Base-by-base conservation (phyloP, 768 basidiomycete species). In the Austroboletus eburneus region DNA sequence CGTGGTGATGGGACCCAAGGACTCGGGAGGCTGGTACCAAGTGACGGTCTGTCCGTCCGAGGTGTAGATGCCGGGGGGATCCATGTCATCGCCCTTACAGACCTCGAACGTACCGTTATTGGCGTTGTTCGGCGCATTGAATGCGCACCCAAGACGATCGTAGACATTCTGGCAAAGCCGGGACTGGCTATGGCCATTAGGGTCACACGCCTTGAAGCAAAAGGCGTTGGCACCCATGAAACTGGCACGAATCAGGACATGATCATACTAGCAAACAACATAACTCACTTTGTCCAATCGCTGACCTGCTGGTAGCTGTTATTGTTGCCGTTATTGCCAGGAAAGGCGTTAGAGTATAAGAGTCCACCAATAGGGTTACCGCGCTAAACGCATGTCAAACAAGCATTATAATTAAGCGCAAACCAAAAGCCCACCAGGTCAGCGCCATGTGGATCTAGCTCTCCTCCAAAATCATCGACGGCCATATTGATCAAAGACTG, bases 281-380 rank as follows among this genome's bases (percentile, higher is more conserved):
- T n/a, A 20, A n/a, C 80, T 23, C 53, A 83, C 83, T 78, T 76
- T 65, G 76, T 75, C 87, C 87, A 89, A 55, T 87, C 78, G 32
- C 70, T 66, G 27, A 83, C 73, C 57, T 91, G 88, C 9, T 64
- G 57, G 59, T 68, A 73, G 0, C n/a, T 58, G 54, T 73, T 75
- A 55, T 74, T 44, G 12, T 70, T 62, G 38, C 52, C 59, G 51
- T 66, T 55, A 44, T 47, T 54, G 17, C n/a, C n/a, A n/a, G 79
- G 75, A 57, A 73, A 83, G 12, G 68, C 74, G 49, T 69, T 81
- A 0, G 85, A 80, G 70, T 75, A 91, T 34, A 87, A 46, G 22
- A 89, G 62, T 39, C 79, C 85, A 52, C 88, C 88, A 23, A 87
- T 70, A 4, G 86, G 86, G 69, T 90, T 92, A 16, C 89, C 90